These are phyloP conservation scores for Sisymbrium irio DNA, from an alignment of 345 rosid species.

Conservation along the genomic window DNA sequence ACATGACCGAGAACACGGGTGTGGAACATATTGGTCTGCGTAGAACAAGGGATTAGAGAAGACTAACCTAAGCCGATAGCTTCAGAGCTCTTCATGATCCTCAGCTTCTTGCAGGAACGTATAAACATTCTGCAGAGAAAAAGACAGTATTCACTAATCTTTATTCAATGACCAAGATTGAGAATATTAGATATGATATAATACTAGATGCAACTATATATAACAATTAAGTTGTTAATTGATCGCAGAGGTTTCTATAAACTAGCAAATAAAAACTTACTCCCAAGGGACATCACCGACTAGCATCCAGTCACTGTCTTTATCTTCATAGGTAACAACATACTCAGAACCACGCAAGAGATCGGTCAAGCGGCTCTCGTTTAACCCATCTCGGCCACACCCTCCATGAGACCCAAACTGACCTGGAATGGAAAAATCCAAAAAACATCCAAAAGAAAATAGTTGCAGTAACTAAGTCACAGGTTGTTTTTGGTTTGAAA, in stretches of 20 bases:
- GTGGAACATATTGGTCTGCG: not conserved
- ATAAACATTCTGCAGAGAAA: conserved; percentile 60
- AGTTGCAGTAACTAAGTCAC: not conserved
- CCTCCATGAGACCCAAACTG: conserved; percentile 57
- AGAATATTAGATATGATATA: not conserved
- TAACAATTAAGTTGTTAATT: conserved; percentile 10
- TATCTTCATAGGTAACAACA: conserved; percentile 79
- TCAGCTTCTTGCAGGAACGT: conserved; percentile 59
- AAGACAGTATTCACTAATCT: not conserved
- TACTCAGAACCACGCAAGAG: conserved; percentile 72
- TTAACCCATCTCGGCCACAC: conserved; percentile 47
- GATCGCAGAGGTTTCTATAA: not conserved
- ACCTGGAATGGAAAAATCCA: conserved; percentile 37
- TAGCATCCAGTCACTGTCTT: conserved; percentile 87
- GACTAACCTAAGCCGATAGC: conserved; percentile 62
- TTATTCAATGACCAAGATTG: not conserved
- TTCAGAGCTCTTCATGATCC: conserved; percentile 70
- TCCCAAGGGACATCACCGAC: conserved; percentile 92
- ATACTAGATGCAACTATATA: not conserved
- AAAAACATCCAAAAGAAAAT: not conserved
- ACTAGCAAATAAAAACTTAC: conserved; percentile 44
- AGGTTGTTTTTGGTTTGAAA: not conserved
- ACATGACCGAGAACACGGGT: not conserved
- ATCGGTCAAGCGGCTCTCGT: conserved; percentile 52
- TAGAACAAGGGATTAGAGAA: conserved; percentile 14